Evolutionary conservation across 495 filamentous ascomycete species (phyloP), one percentile per base, ranked within the genome.

Genomic region (Talaromyces adpressus): DNA sequence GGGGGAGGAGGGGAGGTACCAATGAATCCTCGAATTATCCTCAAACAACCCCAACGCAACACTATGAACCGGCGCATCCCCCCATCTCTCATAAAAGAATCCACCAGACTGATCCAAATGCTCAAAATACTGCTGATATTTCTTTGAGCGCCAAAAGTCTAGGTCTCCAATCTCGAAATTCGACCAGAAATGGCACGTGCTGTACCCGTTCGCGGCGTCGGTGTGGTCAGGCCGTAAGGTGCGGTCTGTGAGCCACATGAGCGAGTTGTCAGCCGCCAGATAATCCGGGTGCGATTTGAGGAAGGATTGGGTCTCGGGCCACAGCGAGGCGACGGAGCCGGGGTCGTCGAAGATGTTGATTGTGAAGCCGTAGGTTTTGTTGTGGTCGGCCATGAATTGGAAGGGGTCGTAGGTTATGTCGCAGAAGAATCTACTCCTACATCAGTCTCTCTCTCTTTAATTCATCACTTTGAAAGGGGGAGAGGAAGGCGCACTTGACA

Each of bases 111-210:
- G 76, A 77, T 99, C 95, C 41, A 99, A 79, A 73, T 97, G 91
- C 72, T 97, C 87, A 76, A 99, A 99, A 73, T 97, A 99, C 59
- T 92, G 90, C 72, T 93, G 88, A 73, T 99, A 99, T 58, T 85
- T 82, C 73, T 92, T 84, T 68, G 91, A 89, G 7, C 95, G 82
- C 91, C 93, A 99, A 79, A 99, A 97, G 63, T 82, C 85, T 84
- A 99, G 85, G 72, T 97, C 92, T 29, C 86, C 95, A 68, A 99
- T 95, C 77, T 99, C 95, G 70, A 99, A 99, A 77, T 99, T 99
- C 64, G 86, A 91, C 95, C 95, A 99, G 81, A 99, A 99, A 77
- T 99, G 95, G 75, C 95, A 99, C 16, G 95, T 98, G 12, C 90
- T 94, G 81, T 97, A 98, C 51, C 94, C 94, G 63, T 94, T 87